These are phyloP conservation scores for Aaosphaeria pasadenensis DNA, from an alignment of 2,329 filamentous ascomycete species.

Conservation along the genomic window DNA sequence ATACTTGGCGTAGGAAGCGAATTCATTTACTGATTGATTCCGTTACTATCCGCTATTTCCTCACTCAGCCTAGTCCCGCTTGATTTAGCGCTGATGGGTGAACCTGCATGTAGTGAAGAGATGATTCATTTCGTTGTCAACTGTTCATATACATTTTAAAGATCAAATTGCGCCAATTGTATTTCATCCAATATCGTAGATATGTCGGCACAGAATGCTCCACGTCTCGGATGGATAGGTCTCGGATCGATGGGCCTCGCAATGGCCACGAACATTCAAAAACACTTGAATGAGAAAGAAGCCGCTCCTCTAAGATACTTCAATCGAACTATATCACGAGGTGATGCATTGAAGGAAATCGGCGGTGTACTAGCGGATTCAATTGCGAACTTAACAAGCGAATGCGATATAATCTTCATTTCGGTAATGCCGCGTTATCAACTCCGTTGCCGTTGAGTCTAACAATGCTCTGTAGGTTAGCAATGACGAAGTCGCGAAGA, in stretches of 20 bases:
- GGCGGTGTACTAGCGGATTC: slow-evolving; percentile 15
- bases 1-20: no score
- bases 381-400: slow-evolving; percentile 14
- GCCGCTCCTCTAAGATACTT: slow-evolving; percentile 37
- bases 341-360: slow-evolving; percentile 29
- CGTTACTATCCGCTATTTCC: no score
- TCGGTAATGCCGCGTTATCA: slow-evolving; percentile 22
- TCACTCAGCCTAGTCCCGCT: no score
- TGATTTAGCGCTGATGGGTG: no score
- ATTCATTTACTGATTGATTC: no score
- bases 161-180: no score
- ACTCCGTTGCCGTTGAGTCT: slow-evolving; percentile 9
- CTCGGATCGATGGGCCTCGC: slow-evolving; percentile 52
- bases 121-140: no score
- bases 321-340: slow-evolving; percentile 50
- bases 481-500: slow-evolving; percentile 41
- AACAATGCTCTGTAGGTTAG: slow-evolving; percentile 15
- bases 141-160: no score
- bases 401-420: slow-evolving; percentile 26
- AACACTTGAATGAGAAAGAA: slow-evolving; percentile 27
- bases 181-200: neutral
- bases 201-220: neutral
- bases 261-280: slow-evolving; percentile 52
- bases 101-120: no score
- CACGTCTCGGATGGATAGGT: neutral